Base-by-base conservation (phyloP, 2,329 filamentous ascomycete genomes). In the Arthrocladium fulminans region DNA sequence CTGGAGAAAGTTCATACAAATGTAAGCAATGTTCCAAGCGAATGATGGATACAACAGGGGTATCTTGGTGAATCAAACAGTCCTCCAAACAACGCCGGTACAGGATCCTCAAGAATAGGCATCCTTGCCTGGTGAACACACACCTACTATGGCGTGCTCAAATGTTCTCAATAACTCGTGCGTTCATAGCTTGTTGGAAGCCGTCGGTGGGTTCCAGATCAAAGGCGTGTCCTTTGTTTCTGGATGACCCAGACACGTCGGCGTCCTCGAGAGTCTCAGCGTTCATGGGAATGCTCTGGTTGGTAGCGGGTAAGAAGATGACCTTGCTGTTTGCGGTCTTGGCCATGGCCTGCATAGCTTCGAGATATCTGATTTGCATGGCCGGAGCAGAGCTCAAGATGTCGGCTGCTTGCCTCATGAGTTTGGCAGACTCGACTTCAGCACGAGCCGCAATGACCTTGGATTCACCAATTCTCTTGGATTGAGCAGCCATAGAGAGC, bases 281-380 rank as follows among this genome's bases (percentile, higher is more conserved):
- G 51, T 76, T 69, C 48, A 68, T 64, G 55, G 73, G 72, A 19
- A 70, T 59, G 13, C 77, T 80, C 68, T 85, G 78, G 65, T 77
- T 78, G 34, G 73, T 67, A 7, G 74, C 80, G 1, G 84, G 85
- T 57, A 92, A 64, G 75, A 92, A 90, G 59, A 90, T 89, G 61
- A 92, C 84, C 71, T 94, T 94, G 68, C 75, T 79, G 69, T 88
- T 94, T 41, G 88, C 87, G 0, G 80, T 80, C 78, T 96, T 97
- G 60, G 92, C 92, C 90, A 98, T 98, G 35, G 87, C 80, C 67
- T 97, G 92, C 90, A 97, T 97, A 3, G 92, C 89, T 72, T 98
- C 92, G 57, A 98, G 84, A 68, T 97, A 97, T 57, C 89, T 77
- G 72, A 95, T 95, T 72, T 96, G 89, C 92, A 98, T 98, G 59